These are phyloP conservation scores for Symmetrospora coprosmae DNA, from an alignment of 768 basidiomycete species.

Conservation along the genomic window DNA sequence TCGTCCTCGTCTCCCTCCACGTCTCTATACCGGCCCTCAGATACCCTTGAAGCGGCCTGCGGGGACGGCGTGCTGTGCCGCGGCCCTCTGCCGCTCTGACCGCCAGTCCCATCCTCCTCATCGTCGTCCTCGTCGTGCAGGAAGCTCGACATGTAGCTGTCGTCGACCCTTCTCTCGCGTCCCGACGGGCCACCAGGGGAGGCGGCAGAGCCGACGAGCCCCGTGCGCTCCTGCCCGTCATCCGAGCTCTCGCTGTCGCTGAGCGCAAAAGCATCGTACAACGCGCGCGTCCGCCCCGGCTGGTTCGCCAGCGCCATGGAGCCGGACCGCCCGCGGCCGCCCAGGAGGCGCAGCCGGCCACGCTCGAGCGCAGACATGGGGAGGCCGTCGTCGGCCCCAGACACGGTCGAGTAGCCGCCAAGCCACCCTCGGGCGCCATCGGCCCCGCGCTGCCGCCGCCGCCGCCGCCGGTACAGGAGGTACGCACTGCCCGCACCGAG, in stretches of 20 bases:
- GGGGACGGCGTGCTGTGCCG: slow-evolving; percentile 5
- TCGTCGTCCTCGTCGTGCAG: slow-evolving; percentile 11
- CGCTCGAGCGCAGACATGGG: slow-evolving; percentile 58
- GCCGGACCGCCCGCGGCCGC: too few relatives aligned
- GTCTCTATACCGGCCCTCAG: too few relatives aligned
- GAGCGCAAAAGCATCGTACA: slow-evolving; percentile 73
- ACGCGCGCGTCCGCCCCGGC: slow-evolving; percentile 51
- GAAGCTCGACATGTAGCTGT: slow-evolving; percentile 16
- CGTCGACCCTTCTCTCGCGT: neutral
- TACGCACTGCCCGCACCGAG: slow-evolving; percentile 55
- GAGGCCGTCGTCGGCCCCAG: slow-evolving; percentile 49
- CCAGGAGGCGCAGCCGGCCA: slow-evolving; percentile 33
- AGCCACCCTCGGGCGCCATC: slow-evolving; percentile 36
- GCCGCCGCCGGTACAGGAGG: slow-evolving; percentile 58
- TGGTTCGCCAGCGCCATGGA: too few relatives aligned
- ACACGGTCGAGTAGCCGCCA: slow-evolving; percentile 35
- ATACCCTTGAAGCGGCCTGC: too few relatives aligned
- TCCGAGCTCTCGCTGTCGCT: slow-evolving; percentile 30
- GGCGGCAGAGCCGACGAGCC: neutral
- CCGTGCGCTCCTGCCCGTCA: neutral
- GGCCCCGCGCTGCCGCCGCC: slow-evolving; percentile 44
- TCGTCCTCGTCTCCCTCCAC: neutral
- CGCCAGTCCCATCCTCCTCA: neutral
- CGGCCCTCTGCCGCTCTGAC: neutral
- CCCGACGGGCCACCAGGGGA: neutral